Evolutionary conservation across 1,284 basidiomycete genomes (phyloP), one percentile per base, ranked within the genome.

Genomic region (Gymnopus androsaceus): DNA sequence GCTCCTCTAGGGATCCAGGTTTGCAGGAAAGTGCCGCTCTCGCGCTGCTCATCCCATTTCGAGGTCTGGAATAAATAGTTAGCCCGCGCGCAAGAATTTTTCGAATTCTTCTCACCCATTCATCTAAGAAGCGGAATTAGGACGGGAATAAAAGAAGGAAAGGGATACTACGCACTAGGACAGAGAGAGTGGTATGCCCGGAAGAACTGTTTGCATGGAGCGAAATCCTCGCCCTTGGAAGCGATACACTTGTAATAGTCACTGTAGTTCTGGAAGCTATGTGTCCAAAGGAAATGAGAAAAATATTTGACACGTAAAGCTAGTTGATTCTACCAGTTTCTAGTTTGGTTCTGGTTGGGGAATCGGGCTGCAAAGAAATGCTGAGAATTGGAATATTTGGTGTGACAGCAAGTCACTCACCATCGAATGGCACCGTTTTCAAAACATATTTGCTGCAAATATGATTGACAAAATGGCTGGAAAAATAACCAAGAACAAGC

Each of bases 131-230:
- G 4, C 38, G 41, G 40, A 21, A 42, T 44, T 53, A 36, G 54
- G 42, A 36, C 40, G 34, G n/a, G 17, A 48, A 14, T 56, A 28
- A n/a, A 57, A 41, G 14, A 52, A 45, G 51, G 15, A 52, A 47
- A 54, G 51, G 30, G 37, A 38, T 50, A 40, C n/a, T 31, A 88
- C 94, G 73, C 68, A 97, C 95, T 98, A 62, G 97, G 97, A 81
- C 97, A 99, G 61, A 99, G 86, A 52, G 95, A 95, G 81, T 94
- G 84, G 83, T 94, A 99, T 34, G 94, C 92, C 71, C 88, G 87
- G 81, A 91, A 94, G 88, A 99, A 99, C 79, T 98, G 95, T 80
- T 96, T 95, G 90, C 97, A 99, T 8, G 97, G 95, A 21, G 89
- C 87, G 72, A 89, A 98, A 59, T 99, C 97, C 68, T 99, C 96